These are phyloP conservation scores for Penicillium parvum DNA, from an alignment of 495 filamentous ascomycete genomes.

Conservation along the genomic window DNA sequence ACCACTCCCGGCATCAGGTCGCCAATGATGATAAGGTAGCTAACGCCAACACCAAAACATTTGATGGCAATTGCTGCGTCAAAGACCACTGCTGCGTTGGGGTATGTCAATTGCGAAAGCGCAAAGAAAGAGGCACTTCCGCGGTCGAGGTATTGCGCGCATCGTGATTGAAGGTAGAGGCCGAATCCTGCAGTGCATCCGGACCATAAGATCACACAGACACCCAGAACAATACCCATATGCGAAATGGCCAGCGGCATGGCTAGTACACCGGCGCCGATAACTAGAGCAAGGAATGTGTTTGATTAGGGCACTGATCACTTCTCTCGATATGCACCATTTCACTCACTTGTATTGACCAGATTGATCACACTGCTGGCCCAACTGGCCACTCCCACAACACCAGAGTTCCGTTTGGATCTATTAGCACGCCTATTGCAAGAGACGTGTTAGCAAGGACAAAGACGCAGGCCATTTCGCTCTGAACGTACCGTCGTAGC, in stretches of 20 bases:
- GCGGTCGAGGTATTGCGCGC: conserved; percentile 85
- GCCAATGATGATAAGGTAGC: conserved; percentile 97
- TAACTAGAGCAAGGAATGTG: conserved; percentile 49
- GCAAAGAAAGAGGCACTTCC: conserved; percentile 85
- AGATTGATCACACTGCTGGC: conserved; percentile 89
- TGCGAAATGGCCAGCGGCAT: conserved; percentile 93
- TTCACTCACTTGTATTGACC: conserved; percentile 72
- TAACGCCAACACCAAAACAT: conserved; percentile 93
- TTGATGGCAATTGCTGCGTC: conserved; percentile 96
- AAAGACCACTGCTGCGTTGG: conserved; percentile 92
- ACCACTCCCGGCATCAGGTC: conserved; percentile 97
- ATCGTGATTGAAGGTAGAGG: conserved; percentile 88
- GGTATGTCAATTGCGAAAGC: conserved; percentile 91
- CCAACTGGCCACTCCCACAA: conserved; percentile 76
- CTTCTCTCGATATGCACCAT: neutral
- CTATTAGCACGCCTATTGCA: conserved; percentile 38
- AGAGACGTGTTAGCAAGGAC: conserved; percentile 8
- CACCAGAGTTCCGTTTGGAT: conserved; percentile 48
- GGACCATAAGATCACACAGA: conserved; percentile 85
- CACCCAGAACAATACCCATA: conserved; percentile 80
- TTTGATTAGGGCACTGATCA: neutral
- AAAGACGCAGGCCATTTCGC: neutral
- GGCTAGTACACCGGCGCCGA: conserved; percentile 89
- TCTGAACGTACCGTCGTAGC: conserved; percentile 31
- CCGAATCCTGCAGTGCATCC: conserved; percentile 85